These are phyloP conservation scores for Amanita polypyramis DNA, from an alignment of 768 basidiomycete species.

Conservation along the genomic window DNA sequence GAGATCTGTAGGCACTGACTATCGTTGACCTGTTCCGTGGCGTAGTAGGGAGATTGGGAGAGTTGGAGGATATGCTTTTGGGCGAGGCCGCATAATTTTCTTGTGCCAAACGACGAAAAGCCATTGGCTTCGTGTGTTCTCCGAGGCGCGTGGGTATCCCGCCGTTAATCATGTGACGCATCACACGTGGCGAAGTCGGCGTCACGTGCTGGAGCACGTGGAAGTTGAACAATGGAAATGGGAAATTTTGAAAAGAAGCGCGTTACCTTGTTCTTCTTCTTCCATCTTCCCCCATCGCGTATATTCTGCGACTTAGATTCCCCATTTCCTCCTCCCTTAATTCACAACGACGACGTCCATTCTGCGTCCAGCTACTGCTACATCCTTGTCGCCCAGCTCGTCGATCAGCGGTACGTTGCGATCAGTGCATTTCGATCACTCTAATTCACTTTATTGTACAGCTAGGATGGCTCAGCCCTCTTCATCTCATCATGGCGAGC, in stretches of 20 bases:
- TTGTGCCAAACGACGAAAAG: constrained; percentile 49
- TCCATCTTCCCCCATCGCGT: constrained; percentile 13
- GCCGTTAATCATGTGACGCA: constrained; percentile 20
- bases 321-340: constrained; percentile 19
- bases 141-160: constrained; percentile 10
- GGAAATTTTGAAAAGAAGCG: constrained; percentile 19
- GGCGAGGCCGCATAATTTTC: constrained; percentile 36
- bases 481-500: constrained; percentile 68
- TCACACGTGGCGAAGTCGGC: too few relatives aligned
- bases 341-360: constrained; percentile 50
- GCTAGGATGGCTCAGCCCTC: constrained; percentile 86
- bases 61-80: constrained; percentile 16
- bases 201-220: constrained; percentile 29
- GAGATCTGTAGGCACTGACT: constrained; percentile 48
- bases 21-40: constrained; percentile 35
- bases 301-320: constrained; percentile 11
- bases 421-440: constrained; percentile 6
- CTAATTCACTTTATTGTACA: constrained; percentile 21
- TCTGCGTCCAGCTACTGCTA: constrained; percentile 45
- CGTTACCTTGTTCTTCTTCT: constrained; percentile 17
- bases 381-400: constrained; percentile 69
- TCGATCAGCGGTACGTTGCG: constrained; percentile 35
- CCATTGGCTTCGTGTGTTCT: constrained; percentile 23
- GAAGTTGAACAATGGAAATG: constrained; percentile 37
- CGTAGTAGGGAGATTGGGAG: constrained; percentile 23